These are phyloP conservation scores for Euphorbia celastroides DNA, from an alignment of 441 rosid genomes.

Conservation along the genomic window DNA sequence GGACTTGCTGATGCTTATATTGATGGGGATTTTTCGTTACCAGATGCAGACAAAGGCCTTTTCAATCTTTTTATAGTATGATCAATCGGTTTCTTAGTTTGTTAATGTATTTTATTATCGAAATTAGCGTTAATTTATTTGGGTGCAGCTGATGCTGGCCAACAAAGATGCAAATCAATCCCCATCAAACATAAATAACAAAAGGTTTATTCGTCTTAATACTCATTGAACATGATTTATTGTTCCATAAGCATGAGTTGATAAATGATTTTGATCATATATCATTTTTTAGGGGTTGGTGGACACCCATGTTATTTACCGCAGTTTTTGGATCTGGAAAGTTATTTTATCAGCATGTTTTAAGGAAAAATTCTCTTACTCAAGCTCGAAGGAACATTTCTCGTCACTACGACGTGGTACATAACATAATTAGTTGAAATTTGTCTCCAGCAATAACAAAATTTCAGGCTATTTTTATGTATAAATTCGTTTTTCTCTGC, in stretches of 20 bases:
- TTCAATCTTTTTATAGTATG: constrained; percentile 57
- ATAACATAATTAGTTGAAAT: background rate
- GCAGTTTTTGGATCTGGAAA: constrained; percentile 61
- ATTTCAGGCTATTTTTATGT: background rate
- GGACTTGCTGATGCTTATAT: constrained; percentile 25
- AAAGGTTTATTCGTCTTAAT: background rate
- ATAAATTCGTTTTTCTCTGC: background rate
- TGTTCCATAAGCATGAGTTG: background rate
- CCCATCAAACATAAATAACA: background rate
- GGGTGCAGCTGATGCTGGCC: constrained; percentile 60
- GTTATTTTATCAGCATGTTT: constrained; percentile 53
- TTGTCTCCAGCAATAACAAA: no score
- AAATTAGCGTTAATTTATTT: background rate
- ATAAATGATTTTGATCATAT: background rate
- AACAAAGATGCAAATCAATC: constrained; percentile 44
- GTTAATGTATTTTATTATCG: background rate
- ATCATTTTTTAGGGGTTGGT: constrained; percentile 59
- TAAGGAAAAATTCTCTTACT: constrained; percentile 61
- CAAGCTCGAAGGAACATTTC: constrained; percentile 90
- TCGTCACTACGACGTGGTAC: constrained; percentile 78
- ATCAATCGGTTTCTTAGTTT: no score
- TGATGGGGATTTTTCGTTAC: constrained; percentile 75
- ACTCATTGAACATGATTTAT: background rate
- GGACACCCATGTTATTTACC: constrained; percentile 72
- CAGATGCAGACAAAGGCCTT: constrained; percentile 57